Evolutionary conservation across 257 asterid species (phyloP).

Genomic region (Ilex aquifolium): DNA sequence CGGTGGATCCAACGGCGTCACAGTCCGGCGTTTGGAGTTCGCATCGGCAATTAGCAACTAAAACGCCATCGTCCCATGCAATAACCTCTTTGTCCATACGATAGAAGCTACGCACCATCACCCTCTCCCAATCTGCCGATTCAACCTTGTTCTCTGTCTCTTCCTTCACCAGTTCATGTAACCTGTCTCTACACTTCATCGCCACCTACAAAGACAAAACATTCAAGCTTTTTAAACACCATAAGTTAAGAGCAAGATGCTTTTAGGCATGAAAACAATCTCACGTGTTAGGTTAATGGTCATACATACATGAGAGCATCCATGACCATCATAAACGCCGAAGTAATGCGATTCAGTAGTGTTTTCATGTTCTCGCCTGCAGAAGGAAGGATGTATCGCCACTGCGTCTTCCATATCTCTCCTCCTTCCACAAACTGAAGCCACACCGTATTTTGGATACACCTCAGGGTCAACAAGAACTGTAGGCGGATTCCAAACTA

Average conservation of each 20-base stretch:
- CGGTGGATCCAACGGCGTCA: slow-evolving; percentile 79
- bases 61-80: slow-evolving; percentile 22
- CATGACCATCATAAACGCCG: slow-evolving; percentile 78
- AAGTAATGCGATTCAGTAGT: slow-evolving; percentile 37
- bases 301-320: slow-evolving; percentile 70
- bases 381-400: slow-evolving; percentile 53
- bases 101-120: slow-evolving; percentile 60
- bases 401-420: slow-evolving; percentile 82
- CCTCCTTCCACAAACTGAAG: slow-evolving; percentile 69
- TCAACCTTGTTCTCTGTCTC: slow-evolving; percentile 33
- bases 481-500: slow-evolving; percentile 10
- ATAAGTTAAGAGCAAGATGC: no score
- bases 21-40: slow-evolving; percentile 59
- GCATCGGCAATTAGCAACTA: slow-evolving; percentile 47
- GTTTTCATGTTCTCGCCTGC: slow-evolving; percentile 13
- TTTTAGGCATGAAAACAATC: no score
- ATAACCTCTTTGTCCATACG: slow-evolving; percentile 68
- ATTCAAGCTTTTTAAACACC: background rate
- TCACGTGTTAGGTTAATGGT: no score
- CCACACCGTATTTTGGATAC: slow-evolving; percentile 43
- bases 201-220: slow-evolving; percentile 46
- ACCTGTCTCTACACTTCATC: slow-evolving; percentile 47
- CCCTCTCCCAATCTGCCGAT: slow-evolving; percentile 33
- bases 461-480: background rate
- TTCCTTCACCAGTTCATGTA: slow-evolving; percentile 66